Percentiles rank a stretch among this genome's conserved stretches.
Evolutionary conservation across 1,284 basidiomycete genomes (phyloP).

Genomic region (Boletellus dicymbophilus): DNA sequence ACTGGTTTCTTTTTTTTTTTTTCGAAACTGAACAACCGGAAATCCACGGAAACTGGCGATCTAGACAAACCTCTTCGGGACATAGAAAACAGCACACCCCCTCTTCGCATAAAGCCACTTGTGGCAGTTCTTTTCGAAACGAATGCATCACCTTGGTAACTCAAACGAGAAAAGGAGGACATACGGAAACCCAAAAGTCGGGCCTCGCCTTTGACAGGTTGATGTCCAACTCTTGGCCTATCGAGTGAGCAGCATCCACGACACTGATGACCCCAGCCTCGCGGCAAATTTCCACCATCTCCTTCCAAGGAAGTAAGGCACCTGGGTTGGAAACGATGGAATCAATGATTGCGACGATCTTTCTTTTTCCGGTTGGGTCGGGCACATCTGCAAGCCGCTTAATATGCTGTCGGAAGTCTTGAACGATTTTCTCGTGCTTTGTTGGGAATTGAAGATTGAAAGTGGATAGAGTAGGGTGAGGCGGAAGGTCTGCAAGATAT

Average conservation of each 20-base stretch:
- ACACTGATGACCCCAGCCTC: conserved; percentile 70
- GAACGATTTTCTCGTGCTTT: conserved; percentile 59
- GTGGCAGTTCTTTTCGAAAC: conserved; percentile 63
- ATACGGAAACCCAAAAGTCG: conserved; percentile 81
- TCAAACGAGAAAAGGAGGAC: conserved; percentile 21
- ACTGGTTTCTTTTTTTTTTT: conserved; percentile 55
- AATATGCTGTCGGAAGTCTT: conserved; percentile 50
- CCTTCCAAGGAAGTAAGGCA: conserved; percentile 77
- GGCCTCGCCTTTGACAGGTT: conserved; percentile 61
- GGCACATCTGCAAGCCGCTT: conserved; percentile 16
- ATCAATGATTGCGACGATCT: conserved; percentile 77
- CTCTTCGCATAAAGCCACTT: conserved; percentile 85
- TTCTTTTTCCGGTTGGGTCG: conserved; percentile 36
- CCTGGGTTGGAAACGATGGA: conserved; percentile 74
- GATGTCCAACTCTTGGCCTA: conserved; percentile 67
- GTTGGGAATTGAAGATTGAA: conserved; percentile 66
- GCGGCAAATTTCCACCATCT: conserved; percentile 69
- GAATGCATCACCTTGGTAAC: neutral
- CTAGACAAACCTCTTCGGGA: conserved; percentile 62
- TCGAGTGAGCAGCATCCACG: conserved; percentile 85
- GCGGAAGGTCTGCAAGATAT: conserved; percentile 59
- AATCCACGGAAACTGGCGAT: neutral
- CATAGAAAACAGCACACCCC: conserved; percentile 74
- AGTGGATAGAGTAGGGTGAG: conserved; percentile 50
- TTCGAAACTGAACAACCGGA: neutral